Percentiles rank a stretch among this genome's conserved stretches.
These are phyloP conservation scores for Dinochytrium kinnereticum DNA, from an alignment of 371 early-diverging fungal genomes.

Conservation along the genomic window DNA sequence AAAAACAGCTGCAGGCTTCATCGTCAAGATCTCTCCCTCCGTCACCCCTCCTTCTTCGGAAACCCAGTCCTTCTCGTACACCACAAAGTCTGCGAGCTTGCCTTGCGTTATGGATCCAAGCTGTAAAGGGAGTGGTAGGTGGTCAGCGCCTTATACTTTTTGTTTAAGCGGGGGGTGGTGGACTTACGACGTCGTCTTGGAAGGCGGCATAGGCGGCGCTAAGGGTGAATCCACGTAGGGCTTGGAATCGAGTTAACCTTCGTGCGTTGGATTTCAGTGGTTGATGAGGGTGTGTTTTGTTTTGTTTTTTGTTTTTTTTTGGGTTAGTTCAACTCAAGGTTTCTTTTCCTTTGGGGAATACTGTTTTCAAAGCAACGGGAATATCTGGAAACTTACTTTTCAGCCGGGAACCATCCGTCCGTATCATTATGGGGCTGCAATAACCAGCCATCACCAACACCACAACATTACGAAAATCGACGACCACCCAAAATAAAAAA, in stretches of 20 bases:
- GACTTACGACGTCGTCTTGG: conserved; percentile 38
- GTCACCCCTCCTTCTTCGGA: conserved; percentile 21
- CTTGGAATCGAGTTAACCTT: conserved; percentile 41
- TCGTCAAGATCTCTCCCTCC: conserved; percentile 24
- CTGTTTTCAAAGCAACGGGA: neutral
- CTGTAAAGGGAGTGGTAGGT: conserved; percentile 6
- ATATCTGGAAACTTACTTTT: conserved; percentile 19
- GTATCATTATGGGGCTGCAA: conserved; percentile 41
- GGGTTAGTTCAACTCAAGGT: too few species aligned
- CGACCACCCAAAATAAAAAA: too few species aligned
- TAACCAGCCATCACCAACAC: conserved; percentile 11
- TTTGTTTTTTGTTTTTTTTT: too few species aligned
- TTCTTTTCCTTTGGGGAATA: too few species aligned
- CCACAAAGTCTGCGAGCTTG: conserved; percentile 51
- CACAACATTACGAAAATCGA: too few species aligned
- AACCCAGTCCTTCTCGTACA: conserved; percentile 52
- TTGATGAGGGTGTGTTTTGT: neutral
- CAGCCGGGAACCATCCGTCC: conserved; percentile 49
- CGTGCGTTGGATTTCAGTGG: neutral
- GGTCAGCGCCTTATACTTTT: neutral
- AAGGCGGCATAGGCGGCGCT: conserved; percentile 56
- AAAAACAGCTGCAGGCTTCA: conserved; percentile 29
- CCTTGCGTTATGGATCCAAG: conserved; percentile 47
- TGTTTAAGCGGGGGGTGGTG: neutral
- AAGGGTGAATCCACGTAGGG: conserved; percentile 54